phyloP scores from a whole-genome alignment of 176 grass and related monocot species.

The Urochloa ruziziensis region DNA sequence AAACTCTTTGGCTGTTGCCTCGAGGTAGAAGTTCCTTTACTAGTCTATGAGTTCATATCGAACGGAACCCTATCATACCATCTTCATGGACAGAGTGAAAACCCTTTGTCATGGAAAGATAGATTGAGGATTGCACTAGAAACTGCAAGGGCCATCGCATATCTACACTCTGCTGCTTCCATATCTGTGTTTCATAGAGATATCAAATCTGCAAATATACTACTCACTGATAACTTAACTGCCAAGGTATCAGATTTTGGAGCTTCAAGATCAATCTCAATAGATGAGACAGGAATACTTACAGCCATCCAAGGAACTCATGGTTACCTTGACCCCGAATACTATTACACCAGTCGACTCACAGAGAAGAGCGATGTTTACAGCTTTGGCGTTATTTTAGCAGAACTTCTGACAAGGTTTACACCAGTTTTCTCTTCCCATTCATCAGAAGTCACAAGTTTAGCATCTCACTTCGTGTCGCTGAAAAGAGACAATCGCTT shows the following conservation, averaged over 20 bases:
- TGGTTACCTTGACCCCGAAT: slow-evolving; percentile 47
- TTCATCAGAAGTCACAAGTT: not conserved
- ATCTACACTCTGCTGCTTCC: slow-evolving; percentile 25
- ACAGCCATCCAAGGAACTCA: slow-evolving; percentile 38
- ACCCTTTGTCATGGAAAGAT: no score
- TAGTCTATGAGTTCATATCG: slow-evolving; percentile 52
- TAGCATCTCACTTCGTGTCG: slow-evolving; percentile 30
- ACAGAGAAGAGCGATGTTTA: slow-evolving; percentile 46
- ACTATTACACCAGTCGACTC: slow-evolving; percentile 40
- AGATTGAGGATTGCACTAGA: no score
- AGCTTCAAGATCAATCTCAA: slow-evolving; percentile 37
- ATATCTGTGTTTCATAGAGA: slow-evolving; percentile 58
- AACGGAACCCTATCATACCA: slow-evolving; percentile 37
- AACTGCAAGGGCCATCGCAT: not conserved
- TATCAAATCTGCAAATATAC: slow-evolving; percentile 46
- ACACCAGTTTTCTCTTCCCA: slow-evolving; percentile 25
- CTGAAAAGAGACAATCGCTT: slow-evolving; percentile 11
- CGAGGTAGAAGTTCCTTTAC: no score
- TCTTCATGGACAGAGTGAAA: slow-evolving; percentile 16
- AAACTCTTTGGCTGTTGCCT: no score
- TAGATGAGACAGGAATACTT: slow-evolving; percentile 32
- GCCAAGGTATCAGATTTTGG: slow-evolving; percentile 47
- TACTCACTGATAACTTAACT: slow-evolving; percentile 39
- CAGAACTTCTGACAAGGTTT: slow-evolving; percentile 32
- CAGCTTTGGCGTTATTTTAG: slow-evolving; percentile 39